A percentile compares a stretch with the other conserved stretches of the same genome.
Evolutionary conservation across 306 rosid genomes (phyloP).

Genomic region (Cucurbita pepo): DNA sequence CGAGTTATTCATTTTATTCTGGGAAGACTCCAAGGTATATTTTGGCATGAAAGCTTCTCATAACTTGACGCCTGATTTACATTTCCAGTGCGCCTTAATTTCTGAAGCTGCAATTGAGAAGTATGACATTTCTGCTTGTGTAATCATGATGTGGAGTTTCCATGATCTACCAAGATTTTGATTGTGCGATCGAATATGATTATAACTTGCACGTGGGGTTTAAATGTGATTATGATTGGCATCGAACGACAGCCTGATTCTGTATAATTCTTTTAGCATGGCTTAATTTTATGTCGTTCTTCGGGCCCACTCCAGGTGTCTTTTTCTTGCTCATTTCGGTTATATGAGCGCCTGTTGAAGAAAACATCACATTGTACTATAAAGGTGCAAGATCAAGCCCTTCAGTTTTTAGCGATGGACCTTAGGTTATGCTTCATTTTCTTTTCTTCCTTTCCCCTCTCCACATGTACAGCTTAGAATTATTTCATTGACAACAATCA

Average conservation of each 20-base stretch:
- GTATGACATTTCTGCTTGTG: background rate
- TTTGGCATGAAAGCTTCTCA: background rate
- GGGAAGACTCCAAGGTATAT: background rate
- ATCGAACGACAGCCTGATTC: background rate
- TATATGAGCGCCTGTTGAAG: background rate
- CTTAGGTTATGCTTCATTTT: background rate
- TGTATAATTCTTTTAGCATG: background rate
- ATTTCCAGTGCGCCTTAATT: background rate
- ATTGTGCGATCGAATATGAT: background rate
- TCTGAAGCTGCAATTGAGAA: background rate
- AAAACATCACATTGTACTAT: slow-evolving; percentile 1
- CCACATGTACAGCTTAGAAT: slow-evolving; percentile 39
- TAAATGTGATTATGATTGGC: background rate
- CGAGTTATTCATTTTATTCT: background rate
- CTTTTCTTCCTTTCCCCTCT: background rate
- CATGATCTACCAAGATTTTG: background rate
- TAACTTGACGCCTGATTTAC: background rate
- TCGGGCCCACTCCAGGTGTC: background rate
- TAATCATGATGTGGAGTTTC: background rate
- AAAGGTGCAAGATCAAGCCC: background rate
- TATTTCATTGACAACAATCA: slow-evolving; percentile 51
- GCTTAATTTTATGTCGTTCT: background rate
- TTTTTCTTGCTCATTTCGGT: slow-evolving; percentile 1
- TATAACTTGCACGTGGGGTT: background rate
- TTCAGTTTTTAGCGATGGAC: slow-evolving; percentile 1